These are phyloP conservation scores for Ogataea henricii DNA, from an alignment of 805 yeast genomes.

Conservation along the genomic window DNA sequence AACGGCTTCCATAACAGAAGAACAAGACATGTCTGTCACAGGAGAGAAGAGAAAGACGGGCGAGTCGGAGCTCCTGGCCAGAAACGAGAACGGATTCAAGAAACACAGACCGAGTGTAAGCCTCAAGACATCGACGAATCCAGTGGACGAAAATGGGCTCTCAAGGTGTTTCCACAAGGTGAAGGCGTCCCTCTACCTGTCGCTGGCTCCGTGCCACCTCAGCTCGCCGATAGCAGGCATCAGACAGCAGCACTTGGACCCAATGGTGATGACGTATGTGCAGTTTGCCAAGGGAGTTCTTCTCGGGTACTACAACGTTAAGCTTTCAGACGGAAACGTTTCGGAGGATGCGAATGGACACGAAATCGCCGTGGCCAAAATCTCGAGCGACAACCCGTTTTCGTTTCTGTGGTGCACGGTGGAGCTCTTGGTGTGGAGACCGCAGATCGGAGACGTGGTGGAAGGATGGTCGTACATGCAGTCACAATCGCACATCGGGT, in stretches of 20 bases:
- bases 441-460: constrained; percentile 79
- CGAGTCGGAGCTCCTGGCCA: not conserved
- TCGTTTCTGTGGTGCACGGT: constrained; percentile 84
- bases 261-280: constrained; percentile 81
- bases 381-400: constrained; percentile 82
- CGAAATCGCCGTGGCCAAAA: constrained; percentile 55
- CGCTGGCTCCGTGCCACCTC: constrained; percentile 82
- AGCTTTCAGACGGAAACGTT: constrained; percentile 46
- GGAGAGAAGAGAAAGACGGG: constrained; percentile 12
- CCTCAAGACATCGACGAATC: constrained; percentile 19
- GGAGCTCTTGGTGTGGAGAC: constrained; percentile 86
- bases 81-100: constrained; percentile 10
- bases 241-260: constrained; percentile 85
- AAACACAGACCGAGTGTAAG: constrained; percentile 13
- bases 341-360: constrained; percentile 42
- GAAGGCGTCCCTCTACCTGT: constrained; percentile 67
- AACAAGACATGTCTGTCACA: constrained; percentile 6
- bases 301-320: constrained; percentile 71
- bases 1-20: not conserved
- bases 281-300: constrained; percentile 78
- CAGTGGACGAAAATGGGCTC: constrained; percentile 40
- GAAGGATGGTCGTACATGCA: constrained; percentile 92
- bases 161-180: constrained; percentile 72
- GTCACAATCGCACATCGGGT: constrained; percentile 92
- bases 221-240: constrained; percentile 75